phyloP scores from a whole-genome alignment of 139 green algal genomes.

The Marvania coccoides region DNA sequence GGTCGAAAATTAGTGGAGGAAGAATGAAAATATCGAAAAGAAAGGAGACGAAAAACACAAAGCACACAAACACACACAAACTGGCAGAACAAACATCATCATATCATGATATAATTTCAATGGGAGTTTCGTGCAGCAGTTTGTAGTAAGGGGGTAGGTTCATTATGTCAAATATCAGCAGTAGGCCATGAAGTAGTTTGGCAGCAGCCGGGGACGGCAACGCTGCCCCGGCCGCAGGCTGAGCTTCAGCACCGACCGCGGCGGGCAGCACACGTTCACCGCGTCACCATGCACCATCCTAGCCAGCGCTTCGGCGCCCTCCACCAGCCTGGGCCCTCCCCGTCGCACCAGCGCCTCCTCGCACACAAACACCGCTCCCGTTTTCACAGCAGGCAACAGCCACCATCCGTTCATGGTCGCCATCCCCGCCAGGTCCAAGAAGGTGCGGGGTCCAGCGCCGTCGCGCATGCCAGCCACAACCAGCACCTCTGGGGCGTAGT shows the following conservation, averaged over 20 bases:
- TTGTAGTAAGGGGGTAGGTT: not conserved
- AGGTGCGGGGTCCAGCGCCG: not conserved
- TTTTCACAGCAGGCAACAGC: slow-evolving; percentile 71
- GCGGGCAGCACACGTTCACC: slow-evolving; percentile 24
- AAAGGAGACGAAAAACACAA: no score
- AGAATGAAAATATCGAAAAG: no score
- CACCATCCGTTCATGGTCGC: slow-evolving; percentile 79
- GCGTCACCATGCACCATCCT: slow-evolving; percentile 59
- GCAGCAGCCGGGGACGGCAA: slow-evolving; percentile 62
- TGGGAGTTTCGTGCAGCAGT: no score
- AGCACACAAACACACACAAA: no score
- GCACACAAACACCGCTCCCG: slow-evolving; percentile 64
- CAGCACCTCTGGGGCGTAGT: slow-evolving; percentile 67
- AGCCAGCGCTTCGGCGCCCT: slow-evolving; percentile 77
- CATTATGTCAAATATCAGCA: no score
- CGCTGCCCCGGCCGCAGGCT: slow-evolving; percentile 63
- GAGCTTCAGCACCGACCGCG: slow-evolving; percentile 55
- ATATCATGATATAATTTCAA: no score
- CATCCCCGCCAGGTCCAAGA: slow-evolving; percentile 45
- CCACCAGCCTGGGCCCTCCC: slow-evolving; percentile 70
- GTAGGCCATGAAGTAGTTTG: slow-evolving; percentile 59
- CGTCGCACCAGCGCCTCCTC: slow-evolving; percentile 50
- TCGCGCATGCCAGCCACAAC: slow-evolving; percentile 24
- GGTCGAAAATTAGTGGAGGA: no score
- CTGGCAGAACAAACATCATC: no score